Conservation (phyloP, 2,329 filamentous ascomycete species). For the Ceratocystis harringtonii region DNA sequence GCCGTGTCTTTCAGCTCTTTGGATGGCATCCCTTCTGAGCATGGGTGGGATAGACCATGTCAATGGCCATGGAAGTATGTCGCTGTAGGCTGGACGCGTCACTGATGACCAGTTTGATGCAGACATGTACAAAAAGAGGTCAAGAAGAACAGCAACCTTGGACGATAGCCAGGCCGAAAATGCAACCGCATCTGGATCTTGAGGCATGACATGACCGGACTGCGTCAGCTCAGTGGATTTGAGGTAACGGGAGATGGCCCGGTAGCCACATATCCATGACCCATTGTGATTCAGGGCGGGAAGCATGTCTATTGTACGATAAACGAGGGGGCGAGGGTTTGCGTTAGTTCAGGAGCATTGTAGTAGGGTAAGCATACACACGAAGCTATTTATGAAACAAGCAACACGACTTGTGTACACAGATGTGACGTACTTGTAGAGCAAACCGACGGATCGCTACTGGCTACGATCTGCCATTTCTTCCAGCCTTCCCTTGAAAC, state of each 20-base stretch:
- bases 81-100: conserved; percentile 68
- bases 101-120: conserved; percentile 68
- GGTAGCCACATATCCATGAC: conserved; percentile 45
- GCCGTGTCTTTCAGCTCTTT: conserved; percentile 53
- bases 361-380: conserved; percentile 8
- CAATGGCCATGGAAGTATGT: conserved; percentile 68
- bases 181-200: conserved; percentile 35
- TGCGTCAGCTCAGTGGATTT: conserved; percentile 24
- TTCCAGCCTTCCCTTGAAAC: conserved; percentile 9
- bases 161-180: conserved; percentile 56
- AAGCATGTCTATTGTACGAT: conserved; percentile 31
- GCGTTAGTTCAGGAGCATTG: neutral
- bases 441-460: conserved; percentile 55
- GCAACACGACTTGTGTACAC: neutral
- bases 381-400: neutral
- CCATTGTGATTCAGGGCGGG: conserved; percentile 39
- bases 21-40: conserved; percentile 54
- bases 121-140: conserved; percentile 80
- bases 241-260: conserved; percentile 45
- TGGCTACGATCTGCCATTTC: conserved; percentile 54
- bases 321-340: neutral
- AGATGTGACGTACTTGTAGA: conserved; percentile 48
- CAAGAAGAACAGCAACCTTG: conserved; percentile 61
- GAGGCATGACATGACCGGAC: conserved; percentile 18
- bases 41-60: conserved; percentile 73